Evolutionary conservation across 106 monocot genomes (phyloP), one percentile per base, ranked within the genome.

Genomic region (Allium fistulosum): DNA sequence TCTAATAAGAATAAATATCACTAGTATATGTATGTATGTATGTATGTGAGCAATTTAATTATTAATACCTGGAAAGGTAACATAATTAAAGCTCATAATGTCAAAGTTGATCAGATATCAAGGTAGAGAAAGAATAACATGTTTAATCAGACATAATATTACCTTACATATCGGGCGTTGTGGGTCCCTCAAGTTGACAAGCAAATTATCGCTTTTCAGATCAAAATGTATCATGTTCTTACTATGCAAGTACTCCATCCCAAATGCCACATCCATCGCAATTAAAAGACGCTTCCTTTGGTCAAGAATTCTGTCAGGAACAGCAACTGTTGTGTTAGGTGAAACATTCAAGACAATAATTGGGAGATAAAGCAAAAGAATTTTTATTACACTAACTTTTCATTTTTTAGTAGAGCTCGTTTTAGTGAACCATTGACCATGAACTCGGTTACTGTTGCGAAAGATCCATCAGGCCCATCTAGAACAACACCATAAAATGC

Each of bases 341-440:
- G 12, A 45, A 52, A 66, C 47, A 26, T 4, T 37, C 37, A 37
- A 37, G 37, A 37, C 37, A 37, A 37, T 5, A 37, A 37, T 37
- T 37, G 37, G 37, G 37, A 37, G 5, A 37, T 37, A 37, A 37
- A 37, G 37, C 37, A 37, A 37, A 37, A 37, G 37, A 5, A 1
- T 37, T 37, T 37, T 37, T 37, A 37, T 37, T 37, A 37, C 37
- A 2, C 67, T 61, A 72, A 90, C 90, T 81, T 90, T 60, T 81
- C 80, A 86, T 84, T 90, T 74, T 81, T 80, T 22, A 74, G 83
- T 61, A 90, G 71, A 59, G 73, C 90, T 51, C 78, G 71, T 26
- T 83, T 77, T 58, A 90, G 83, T 49, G 90, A 90, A 56, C 90
- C 90, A 79, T 90, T 86, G 51, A 90, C 81, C 90, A 90, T 90